Evolutionary conservation across 345 rosid species (phyloP).

Genomic region (Hypericum perforatum): DNA sequence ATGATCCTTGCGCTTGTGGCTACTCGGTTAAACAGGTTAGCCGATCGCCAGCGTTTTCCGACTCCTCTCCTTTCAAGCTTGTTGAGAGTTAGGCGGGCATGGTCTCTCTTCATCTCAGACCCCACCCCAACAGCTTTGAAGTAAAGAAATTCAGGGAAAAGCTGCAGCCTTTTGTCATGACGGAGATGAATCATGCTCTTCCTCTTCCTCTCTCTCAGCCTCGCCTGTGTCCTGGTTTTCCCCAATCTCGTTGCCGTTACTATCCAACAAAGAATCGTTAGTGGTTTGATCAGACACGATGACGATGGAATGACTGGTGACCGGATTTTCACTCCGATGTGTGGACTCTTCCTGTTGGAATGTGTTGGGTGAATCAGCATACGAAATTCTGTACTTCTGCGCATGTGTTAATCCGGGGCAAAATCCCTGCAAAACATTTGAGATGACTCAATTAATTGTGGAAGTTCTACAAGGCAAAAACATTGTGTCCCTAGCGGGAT

Average conservation of each 20-base stretch:
- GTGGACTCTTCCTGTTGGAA: slow-evolving; percentile 7
- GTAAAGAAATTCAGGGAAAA: no score
- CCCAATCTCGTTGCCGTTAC: neutral
- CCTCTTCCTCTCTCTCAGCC: neutral
- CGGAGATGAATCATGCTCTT: neutral
- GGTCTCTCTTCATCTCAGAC: no score
- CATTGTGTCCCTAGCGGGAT: neutral
- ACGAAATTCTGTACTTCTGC: slow-evolving; percentile 29
- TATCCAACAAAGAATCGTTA: slow-evolving; percentile 1
- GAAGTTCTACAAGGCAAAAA: neutral
- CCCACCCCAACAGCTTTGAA: no score
- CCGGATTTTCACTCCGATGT: slow-evolving; percentile 21
- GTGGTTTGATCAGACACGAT: slow-evolving; percentile 6
- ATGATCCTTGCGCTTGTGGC: no score
- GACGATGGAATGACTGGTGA: neutral
- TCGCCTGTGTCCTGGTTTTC: slow-evolving; percentile 4
- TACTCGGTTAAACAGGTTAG: no score
- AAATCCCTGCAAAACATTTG: slow-evolving; percentile 45
- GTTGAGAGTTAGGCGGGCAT: no score
- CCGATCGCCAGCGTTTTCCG: no score
- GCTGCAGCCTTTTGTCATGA: neutral
- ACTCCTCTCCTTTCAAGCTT: no score
- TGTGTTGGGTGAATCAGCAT: slow-evolving; percentile 25
- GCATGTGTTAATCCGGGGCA: slow-evolving; percentile 80
- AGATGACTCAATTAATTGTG: neutral